These are phyloP conservation scores for Dryas drummondii DNA, from an alignment of 306 rosid species.

Conservation along the genomic window DNA sequence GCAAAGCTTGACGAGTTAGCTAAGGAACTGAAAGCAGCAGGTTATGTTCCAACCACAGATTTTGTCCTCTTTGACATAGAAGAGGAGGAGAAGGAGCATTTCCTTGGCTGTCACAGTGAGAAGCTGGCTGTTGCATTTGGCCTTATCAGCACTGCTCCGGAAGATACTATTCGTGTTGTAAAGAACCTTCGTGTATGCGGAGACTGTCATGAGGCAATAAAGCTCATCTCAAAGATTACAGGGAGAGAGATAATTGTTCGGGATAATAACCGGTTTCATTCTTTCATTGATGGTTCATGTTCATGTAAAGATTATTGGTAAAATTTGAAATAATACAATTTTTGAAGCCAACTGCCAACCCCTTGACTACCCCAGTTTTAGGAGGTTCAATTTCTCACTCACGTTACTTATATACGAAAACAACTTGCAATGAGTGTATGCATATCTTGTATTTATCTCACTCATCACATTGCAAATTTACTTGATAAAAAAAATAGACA, in stretches of 20 bases:
- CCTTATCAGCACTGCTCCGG: slow-evolving; percentile 39
- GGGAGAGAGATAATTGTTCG: slow-evolving; percentile 55
- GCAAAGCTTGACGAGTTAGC: slow-evolving; percentile 52
- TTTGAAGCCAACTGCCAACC: background rate
- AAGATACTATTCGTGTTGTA: slow-evolving; percentile 56
- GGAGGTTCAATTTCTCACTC: no score
- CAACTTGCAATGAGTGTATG: no score
- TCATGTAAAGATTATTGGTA: slow-evolving; percentile 77
- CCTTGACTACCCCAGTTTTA: background rate
- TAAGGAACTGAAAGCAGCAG: slow-evolving; percentile 59
- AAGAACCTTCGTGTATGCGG: slow-evolving; percentile 78
- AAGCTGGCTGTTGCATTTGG: slow-evolving; percentile 76
- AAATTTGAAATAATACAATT: slow-evolving; percentile 6
- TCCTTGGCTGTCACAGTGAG: slow-evolving; percentile 71
- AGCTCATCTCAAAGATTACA: slow-evolving; percentile 56
- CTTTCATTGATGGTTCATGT: slow-evolving; percentile 57
- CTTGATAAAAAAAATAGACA: no score
- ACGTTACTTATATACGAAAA: no score
- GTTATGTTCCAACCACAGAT: slow-evolving; percentile 73
- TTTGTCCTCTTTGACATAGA: slow-evolving; percentile 69
- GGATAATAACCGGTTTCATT: slow-evolving; percentile 68
- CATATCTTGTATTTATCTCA: no score
- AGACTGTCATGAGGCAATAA: slow-evolving; percentile 71
- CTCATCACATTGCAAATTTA: no score
- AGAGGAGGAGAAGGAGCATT: slow-evolving; percentile 73